These are phyloP conservation scores for Raffaelea albimanens DNA, from an alignment of 2,329 filamentous ascomycete species.

Conservation along the genomic window DNA sequence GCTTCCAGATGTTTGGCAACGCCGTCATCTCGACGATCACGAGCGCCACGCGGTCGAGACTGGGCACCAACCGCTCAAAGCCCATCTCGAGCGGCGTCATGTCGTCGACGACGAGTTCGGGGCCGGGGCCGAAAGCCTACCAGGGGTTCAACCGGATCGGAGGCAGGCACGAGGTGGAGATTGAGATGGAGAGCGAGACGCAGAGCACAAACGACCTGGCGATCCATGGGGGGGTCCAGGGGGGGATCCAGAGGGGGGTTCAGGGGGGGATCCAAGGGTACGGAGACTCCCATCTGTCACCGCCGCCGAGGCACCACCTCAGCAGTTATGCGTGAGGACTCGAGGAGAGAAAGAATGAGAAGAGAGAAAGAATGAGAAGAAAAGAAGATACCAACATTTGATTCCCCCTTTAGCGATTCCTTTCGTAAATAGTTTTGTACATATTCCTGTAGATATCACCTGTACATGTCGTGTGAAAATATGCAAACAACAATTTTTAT, in stretches of 20 bases:
- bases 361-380: not conserved
- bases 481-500: too few species aligned
- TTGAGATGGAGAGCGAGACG: not conserved
- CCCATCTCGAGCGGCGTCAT: not conserved
- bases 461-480: too few species aligned
- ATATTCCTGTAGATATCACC: too few species aligned
- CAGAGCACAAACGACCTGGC: not conserved
- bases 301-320: too few species aligned
- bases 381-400: too few species aligned
- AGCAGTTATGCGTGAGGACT: too few species aligned
- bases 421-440: too few species aligned
- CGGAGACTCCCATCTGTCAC: too few species aligned
- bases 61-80: not conserved
- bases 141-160: conserved; percentile 1
- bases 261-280: too few species aligned
- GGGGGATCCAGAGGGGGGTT: too few species aligned
- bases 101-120: not conserved
- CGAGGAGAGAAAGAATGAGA: not conserved
- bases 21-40: not conserved
- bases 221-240: too few species aligned
- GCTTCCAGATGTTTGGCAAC: not conserved
- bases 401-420: too few species aligned
- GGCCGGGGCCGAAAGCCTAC: not conserved
- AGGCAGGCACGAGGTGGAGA: not conserved
- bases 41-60: not conserved